phyloP scores from a whole-genome alignment of 2,329 filamentous ascomycete genomes.

The Botrytis pseudocinerea region DNA sequence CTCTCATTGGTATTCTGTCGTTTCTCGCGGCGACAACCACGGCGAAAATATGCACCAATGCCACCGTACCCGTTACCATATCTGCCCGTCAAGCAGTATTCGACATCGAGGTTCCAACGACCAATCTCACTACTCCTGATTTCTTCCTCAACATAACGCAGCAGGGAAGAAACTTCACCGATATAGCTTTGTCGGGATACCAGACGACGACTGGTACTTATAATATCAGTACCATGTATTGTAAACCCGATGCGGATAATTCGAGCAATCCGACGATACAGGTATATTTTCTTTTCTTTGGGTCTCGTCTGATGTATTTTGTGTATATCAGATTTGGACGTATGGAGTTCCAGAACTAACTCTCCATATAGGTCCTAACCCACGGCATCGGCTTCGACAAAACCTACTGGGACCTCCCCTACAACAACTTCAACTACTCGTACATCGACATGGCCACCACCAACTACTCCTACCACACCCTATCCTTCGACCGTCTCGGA shows the following conservation, averaged over 20 bases:
- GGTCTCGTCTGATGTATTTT: not conserved
- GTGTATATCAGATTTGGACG: not conserved
- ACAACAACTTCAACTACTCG: constrained; percentile 24
- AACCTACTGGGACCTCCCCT: constrained; percentile 28
- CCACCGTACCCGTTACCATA: not conserved
- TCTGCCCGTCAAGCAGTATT: not conserved
- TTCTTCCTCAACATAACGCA: constrained; percentile 53
- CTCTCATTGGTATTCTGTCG: not conserved
- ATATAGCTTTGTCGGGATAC: constrained; percentile 49
- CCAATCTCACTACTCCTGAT: constrained; percentile 44
- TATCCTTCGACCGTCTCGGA: constrained; percentile 31
- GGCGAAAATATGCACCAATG: not conserved
- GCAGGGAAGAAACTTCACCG: constrained; percentile 53
- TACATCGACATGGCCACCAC: constrained; percentile 18
- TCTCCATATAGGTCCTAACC: constrained; percentile 21
- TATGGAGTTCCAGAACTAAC: not conserved
- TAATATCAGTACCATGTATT: constrained; percentile 50
- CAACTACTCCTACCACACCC: constrained; percentile 23
- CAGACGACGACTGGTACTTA: constrained; percentile 54
- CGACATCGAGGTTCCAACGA: not conserved
- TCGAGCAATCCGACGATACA: not conserved
- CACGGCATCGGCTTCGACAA: constrained; percentile 28
- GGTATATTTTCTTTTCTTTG: not conserved
- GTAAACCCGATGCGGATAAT: not conserved
- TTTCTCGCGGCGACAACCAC: not conserved